Conservation (phyloP, 495 filamentous ascomycete genomes). For the Xylaria longipes region DNA sequence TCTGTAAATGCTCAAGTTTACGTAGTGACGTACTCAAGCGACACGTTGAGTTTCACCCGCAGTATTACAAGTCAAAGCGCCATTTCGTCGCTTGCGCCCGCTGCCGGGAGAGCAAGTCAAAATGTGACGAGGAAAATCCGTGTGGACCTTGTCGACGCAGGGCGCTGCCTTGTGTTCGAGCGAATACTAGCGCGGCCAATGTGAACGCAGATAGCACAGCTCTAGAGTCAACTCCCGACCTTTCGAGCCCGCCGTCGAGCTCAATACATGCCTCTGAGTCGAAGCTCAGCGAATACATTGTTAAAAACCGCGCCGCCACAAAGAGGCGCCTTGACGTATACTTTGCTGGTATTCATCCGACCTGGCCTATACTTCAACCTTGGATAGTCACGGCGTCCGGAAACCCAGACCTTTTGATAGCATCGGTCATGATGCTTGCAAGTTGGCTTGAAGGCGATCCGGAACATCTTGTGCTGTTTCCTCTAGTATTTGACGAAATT, state of each 20-base stretch:
- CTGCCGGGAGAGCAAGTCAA: slow-evolving; percentile 21
- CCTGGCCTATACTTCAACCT: slow-evolving; percentile 39
- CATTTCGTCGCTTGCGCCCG: slow-evolving; percentile 12
- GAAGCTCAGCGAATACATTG: background rate
- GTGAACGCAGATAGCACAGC: background rate
- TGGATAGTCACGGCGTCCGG: slow-evolving; percentile 25
- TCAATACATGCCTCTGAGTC: background rate
- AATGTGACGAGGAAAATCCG: slow-evolving; percentile 17
- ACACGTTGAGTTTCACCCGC: slow-evolving; percentile 38
- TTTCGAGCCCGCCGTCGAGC: background rate
- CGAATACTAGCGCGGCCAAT: background rate
- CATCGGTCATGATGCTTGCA: slow-evolving; percentile 36
- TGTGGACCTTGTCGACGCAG: slow-evolving; percentile 16
- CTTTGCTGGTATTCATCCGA: slow-evolving; percentile 36
- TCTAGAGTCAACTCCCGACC: background rate
- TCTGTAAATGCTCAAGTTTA: background rate
- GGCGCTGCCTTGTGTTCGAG: slow-evolving; percentile 5
- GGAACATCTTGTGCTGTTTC: slow-evolving; percentile 31
- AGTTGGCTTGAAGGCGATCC: slow-evolving; percentile 32
- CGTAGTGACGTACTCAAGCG: slow-evolving; percentile 40
- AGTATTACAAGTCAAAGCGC: slow-evolving; percentile 21
- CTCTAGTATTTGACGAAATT: slow-evolving; percentile 29
- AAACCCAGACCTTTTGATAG: slow-evolving; percentile 30
- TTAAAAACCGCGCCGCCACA: background rate
- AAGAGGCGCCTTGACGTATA: slow-evolving; percentile 26